Conservation (phyloP, 2,329 filamentous ascomycete genomes). For the Aureobasidium sp. region DNA sequence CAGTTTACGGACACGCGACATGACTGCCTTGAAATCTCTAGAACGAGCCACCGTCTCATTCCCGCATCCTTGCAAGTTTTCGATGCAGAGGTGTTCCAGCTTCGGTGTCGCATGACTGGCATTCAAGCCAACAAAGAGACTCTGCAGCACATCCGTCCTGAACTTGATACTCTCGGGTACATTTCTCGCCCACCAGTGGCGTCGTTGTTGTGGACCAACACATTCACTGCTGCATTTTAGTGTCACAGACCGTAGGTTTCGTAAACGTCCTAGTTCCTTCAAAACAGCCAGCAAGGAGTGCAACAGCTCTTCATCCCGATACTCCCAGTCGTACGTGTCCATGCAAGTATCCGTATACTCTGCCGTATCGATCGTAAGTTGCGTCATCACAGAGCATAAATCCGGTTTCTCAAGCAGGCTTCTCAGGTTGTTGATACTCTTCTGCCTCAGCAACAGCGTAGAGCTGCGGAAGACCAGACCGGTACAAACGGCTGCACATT, state of each 20-base stretch:
- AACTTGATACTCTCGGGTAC: conserved; percentile 10
- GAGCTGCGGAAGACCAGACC: neutral
- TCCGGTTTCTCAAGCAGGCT: neutral
- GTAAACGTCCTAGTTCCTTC: neutral
- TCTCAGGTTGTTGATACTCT: neutral
- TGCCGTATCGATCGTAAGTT: conserved; percentile 4
- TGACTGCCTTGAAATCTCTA: conserved; percentile 15
- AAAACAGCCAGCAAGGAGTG: neutral
- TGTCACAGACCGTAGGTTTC: conserved; percentile 2
- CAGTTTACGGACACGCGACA: conserved; percentile 15
- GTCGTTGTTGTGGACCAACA: conserved; percentile 2
- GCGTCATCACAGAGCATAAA: neutral
- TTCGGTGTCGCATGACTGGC: neutral
- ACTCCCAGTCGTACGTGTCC: conserved; percentile 11
- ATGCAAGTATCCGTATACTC: conserved; percentile 7
- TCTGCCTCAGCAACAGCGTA: neutral
- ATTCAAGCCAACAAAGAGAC: conserved; percentile 6
- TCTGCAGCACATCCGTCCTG: conserved; percentile 6
- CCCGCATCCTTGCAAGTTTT: conserved; percentile 20
- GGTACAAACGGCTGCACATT: neutral
- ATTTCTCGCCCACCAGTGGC: conserved; percentile 7
- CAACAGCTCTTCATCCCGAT: conserved; percentile 3
- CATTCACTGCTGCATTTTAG: conserved; percentile 4
- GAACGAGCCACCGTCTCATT: conserved; percentile 11
- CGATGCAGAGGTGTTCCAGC: conserved; percentile 16